Conservation (phyloP, 148 eudicot species). For the Vaccinium vitisidaea region DNA sequence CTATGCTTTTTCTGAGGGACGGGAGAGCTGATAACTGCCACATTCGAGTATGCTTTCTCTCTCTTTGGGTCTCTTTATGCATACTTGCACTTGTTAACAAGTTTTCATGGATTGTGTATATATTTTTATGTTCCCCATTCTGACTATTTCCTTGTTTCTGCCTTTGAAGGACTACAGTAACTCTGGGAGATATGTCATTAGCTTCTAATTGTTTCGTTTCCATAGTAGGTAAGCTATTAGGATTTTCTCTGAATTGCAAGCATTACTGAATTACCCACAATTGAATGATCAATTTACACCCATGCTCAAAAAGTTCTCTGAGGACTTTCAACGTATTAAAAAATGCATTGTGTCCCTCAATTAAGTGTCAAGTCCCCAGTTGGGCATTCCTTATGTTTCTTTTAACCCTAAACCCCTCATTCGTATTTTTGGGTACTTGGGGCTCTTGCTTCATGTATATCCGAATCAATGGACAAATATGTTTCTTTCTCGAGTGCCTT, state of each 20-base stretch:
- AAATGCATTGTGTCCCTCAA: background rate
- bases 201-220: background rate
- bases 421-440: background rate
- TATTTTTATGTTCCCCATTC: background rate
- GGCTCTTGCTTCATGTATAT: no score
- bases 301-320: background rate
- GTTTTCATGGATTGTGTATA: background rate
- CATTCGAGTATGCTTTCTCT: slow-evolving; percentile 30
- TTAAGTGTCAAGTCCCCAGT: background rate
- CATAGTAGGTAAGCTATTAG: slow-evolving; percentile 5
- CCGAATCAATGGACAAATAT: no score
- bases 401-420: background rate
- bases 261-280: background rate
- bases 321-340: background rate
- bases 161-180: background rate
- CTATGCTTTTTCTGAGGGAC: slow-evolving; percentile 74
- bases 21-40: background rate
- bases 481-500: no score
- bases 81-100: background rate
- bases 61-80: background rate
- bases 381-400: background rate
- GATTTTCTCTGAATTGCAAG: background rate
- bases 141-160: background rate
- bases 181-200: background rate
- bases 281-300: background rate